Evolutionary conservation across 139 green algal species (phyloP).

Genomic region (Picochlorum costavermella): DNA sequence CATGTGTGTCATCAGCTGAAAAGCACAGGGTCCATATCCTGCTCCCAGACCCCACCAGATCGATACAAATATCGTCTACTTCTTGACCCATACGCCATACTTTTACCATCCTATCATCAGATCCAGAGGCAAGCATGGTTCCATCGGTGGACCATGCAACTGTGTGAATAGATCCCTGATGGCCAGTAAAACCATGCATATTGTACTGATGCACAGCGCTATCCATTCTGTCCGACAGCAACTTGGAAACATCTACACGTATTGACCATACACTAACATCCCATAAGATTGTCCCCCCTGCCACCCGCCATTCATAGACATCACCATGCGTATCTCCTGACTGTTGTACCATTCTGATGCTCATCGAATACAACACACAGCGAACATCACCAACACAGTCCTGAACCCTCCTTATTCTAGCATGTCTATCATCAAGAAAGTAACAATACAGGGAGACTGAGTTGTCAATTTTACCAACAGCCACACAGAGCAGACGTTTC

Average conservation of each 20-base stretch:
- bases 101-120: conserved; percentile 38
- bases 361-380: conserved; percentile 43
- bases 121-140: conserved; percentile 26
- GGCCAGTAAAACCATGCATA: conserved; percentile 25
- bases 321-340: neutral
- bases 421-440: neutral
- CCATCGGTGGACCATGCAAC: conserved; percentile 31
- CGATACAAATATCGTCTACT: neutral
- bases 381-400: neutral
- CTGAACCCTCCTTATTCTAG: no score
- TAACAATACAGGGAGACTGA: conserved; percentile 16
- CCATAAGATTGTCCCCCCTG: conserved; percentile 35
- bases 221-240: neutral
- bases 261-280: conserved; percentile 35
- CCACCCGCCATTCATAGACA: conserved; percentile 17
- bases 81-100: conserved; percentile 23
- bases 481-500: neutral
- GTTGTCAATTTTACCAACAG: conserved; percentile 38
- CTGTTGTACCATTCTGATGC: no score
- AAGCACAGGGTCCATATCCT: conserved; percentile 30
- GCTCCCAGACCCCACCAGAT: conserved; percentile 25
- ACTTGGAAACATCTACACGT: neutral
- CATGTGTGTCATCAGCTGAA: neutral
- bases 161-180: conserved; percentile 48
- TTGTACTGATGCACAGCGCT: conserved; percentile 3